Base-by-base conservation (phyloP, 2,329 filamentous ascomycete species). In the Fusarium coicis region DNA sequence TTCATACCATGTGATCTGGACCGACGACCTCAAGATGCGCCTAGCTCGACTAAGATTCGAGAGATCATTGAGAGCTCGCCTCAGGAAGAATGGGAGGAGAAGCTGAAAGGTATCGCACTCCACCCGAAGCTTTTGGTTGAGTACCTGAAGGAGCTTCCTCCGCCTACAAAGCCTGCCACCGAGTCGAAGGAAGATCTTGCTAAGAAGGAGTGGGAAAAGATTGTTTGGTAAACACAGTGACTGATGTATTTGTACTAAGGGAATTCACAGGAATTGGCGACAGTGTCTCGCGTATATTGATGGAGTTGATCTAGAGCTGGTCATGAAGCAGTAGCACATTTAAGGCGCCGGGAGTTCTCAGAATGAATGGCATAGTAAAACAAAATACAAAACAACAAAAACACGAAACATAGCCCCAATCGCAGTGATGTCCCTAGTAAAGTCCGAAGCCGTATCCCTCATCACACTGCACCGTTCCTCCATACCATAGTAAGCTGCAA, bases 11-110 rank as follows among this genome's bases (percentile, higher is more conserved):
- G 43, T 18, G 23, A 66, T 23, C 16, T 52, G 1, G 52, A 39
- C 0, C 23, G 18, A 19, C 47, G 39, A 11, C 15, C 66, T 2
- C 5, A 23, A 2, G 44, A 68, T 10, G 56, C 74, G 2, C 77
- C 76, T 1, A 79, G 77, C 16, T 79, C 76, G 10, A 79, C 75
- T 2, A 64, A 72, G 50, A 75, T 79, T 36, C 73, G 77, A 7
- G 21, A 64, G 2, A 67, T 75, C 36, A 72, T 79, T 14, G 60
- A 63, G 4, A 57, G n/a, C 1, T 47, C 44, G 2, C 32, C 62
- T 1, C 19, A 28, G 2, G 56, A 69, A 4, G 52, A 36, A 14
- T 50, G 32, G 36, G 66, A 32, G 37, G 39, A 28, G 46, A 68
- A 23, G 3, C 11, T 75, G 2, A 21, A 30, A 15, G 49, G 61